These are phyloP conservation scores for Tuber microsphaerosporum DNA, from an alignment of 495 filamentous ascomycete genomes.

Conservation along the genomic window DNA sequence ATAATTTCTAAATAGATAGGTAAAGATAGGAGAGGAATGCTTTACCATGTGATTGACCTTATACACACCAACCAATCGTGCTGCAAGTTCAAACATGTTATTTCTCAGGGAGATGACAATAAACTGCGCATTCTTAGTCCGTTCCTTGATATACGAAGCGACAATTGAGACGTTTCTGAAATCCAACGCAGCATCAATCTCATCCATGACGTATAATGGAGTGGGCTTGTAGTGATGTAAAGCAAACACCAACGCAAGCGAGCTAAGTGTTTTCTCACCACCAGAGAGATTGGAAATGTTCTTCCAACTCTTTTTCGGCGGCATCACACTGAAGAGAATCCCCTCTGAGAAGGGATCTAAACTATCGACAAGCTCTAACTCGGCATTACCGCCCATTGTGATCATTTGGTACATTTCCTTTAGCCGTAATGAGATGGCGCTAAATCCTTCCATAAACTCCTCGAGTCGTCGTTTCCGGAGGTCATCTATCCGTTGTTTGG, in stretches of 20 bases:
- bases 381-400: slow-evolving; percentile 98
- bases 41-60: slow-evolving; percentile 97
- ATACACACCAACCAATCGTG: slow-evolving; percentile 89
- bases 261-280: slow-evolving; percentile 94
- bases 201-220: slow-evolving; percentile 97
- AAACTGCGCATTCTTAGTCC: slow-evolving; percentile 98
- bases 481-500: slow-evolving; percentile 84
- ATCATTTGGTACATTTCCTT: slow-evolving; percentile 99
- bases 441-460: slow-evolving; percentile 98
- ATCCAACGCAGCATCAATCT: slow-evolving; percentile 96
- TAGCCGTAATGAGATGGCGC: slow-evolving; percentile 82
- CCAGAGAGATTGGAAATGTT: slow-evolving; percentile 92
- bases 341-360: slow-evolving; percentile 95
- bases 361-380: slow-evolving; percentile 90
- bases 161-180: slow-evolving; percentile 98
- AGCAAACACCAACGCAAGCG: slow-evolving; percentile 90
- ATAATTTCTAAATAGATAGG: background rate
- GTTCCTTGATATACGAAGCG: slow-evolving; percentile 95
- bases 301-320: slow-evolving; percentile 99
- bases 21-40: background rate
- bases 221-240: slow-evolving; percentile 97
- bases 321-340: slow-evolving; percentile 96
- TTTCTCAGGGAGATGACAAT: slow-evolving; percentile 96
- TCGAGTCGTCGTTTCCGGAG: slow-evolving; percentile 81
- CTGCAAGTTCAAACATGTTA: slow-evolving; percentile 98